phyloP scores from a whole-genome alignment of 164 flowering plant species.

The Chimonanthus salicifolius region DNA sequence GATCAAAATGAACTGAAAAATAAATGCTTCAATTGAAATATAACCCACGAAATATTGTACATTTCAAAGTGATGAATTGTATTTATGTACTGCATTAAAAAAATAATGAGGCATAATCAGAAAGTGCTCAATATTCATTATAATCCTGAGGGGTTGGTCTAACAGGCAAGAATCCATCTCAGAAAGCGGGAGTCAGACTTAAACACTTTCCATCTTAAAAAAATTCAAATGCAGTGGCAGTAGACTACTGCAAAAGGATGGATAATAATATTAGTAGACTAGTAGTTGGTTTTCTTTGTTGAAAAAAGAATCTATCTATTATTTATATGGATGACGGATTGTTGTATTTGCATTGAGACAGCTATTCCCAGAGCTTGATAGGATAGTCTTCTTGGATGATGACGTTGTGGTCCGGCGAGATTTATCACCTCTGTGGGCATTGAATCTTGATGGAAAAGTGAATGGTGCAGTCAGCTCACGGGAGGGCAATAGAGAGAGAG shows the following conservation, averaged over 20 bases:
- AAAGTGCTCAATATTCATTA: too few species aligned
- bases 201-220: too few species aligned
- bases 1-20: too few species aligned
- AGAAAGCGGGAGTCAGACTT: too few species aligned
- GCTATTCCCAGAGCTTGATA: conserved; percentile 75
- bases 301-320: neutral
- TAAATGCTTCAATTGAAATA: too few species aligned
- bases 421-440: conserved; percentile 59
- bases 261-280: neutral
- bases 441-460: conserved; percentile 60
- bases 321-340: neutral
- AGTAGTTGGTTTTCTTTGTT: neutral
- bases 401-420: conserved; percentile 71
- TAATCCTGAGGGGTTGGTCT: too few species aligned
- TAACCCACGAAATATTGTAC: too few species aligned
- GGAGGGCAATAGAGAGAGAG: conserved; percentile 16
- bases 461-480: conserved; percentile 56
- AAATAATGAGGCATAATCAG: too few species aligned
- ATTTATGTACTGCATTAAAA: too few species aligned
- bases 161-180: too few species aligned
- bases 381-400: conserved; percentile 68
- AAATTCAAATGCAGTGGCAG: too few species aligned
- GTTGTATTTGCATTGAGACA: conserved; percentile 19
- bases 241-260: neutral
- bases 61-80: too few species aligned